Percentiles rank a stretch among this genome's conserved stretches.
Conservation (phyloP, 768 basidiomycete species). For the Grammothele lineata region DNA sequence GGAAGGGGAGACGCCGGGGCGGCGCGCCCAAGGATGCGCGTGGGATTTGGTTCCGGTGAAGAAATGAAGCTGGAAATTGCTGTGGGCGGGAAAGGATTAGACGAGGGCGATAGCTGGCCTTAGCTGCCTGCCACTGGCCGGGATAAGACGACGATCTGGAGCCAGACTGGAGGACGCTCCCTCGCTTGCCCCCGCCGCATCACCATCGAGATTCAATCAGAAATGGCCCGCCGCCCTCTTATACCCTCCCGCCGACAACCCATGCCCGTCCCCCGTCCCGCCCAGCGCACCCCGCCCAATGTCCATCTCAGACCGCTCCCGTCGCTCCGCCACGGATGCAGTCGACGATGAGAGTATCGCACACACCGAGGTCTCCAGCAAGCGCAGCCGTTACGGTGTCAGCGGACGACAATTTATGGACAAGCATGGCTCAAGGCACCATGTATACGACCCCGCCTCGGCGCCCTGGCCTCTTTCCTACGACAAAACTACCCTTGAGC, state of each 20-base stretch:
- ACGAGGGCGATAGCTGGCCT: no score
- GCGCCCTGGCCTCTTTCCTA: conserved; percentile 78
- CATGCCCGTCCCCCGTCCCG: conserved; percentile 7
- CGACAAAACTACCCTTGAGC: conserved; percentile 58
- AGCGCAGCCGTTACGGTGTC: no score
- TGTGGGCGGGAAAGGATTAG: no score
- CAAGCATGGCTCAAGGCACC: conserved; percentile 61
- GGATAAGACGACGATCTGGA: background rate
- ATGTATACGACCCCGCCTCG: conserved; percentile 65
- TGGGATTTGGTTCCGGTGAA: no score
- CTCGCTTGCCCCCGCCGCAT: background rate
- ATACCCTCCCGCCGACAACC: no score
- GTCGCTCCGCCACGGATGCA: conserved; percentile 10
- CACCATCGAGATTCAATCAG: background rate
- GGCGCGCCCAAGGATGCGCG: no score
- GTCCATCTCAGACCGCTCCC: conserved; percentile 2
- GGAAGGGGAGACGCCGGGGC: no score
- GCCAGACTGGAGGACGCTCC: background rate
- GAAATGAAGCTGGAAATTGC: no score
- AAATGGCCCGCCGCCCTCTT: no score
- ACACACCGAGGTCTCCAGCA: no score
- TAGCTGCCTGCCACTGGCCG: background rate
- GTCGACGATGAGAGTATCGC: background rate
- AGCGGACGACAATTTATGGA: conserved; percentile 40
- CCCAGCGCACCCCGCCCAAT: conserved; percentile 6